These are phyloP conservation scores for Paragyromitra xinjiangensis DNA, from an alignment of 495 filamentous ascomycete genomes.

Conservation along the genomic window DNA sequence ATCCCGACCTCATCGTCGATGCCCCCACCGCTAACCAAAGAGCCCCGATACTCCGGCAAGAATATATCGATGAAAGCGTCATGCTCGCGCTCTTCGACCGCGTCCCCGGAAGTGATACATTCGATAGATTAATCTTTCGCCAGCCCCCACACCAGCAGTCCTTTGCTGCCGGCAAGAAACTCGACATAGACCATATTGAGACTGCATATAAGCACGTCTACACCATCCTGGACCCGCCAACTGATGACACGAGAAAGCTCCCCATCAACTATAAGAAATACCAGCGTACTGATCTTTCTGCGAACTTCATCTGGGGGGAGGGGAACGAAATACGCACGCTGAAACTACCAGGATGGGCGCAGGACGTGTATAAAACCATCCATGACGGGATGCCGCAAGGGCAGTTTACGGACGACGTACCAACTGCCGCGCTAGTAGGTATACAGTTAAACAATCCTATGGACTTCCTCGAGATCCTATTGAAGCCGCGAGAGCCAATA, in stretches of 20 bases:
- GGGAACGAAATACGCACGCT: neutral
- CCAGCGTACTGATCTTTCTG: neutral
- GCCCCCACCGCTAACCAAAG: neutral
- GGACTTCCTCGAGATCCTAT: constrained; percentile 28
- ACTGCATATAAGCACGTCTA: constrained; percentile 31
- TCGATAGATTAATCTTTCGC: constrained; percentile 13
- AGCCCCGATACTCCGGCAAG: constrained; percentile 45
- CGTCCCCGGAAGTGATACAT: neutral
- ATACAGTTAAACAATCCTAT: constrained; percentile 53
- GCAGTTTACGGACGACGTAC: constrained; percentile 31
- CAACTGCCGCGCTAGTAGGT: constrained; percentile 45
- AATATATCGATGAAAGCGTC: constrained; percentile 35
- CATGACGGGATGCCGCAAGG: neutral
- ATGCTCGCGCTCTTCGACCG: constrained; percentile 52
- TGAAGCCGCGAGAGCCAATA: neutral
- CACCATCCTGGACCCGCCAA: constrained; percentile 17
- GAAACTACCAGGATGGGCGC: constrained; percentile 19
- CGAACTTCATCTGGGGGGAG: constrained; percentile 39
- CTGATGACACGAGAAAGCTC: neutral
- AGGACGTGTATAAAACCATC: constrained; percentile 4
- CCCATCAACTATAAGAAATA: neutral
- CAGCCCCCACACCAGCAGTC: constrained; percentile 57
- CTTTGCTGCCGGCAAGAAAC: constrained; percentile 26
- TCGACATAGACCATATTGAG: constrained; percentile 1
- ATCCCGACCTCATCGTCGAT: constrained; percentile 37